Evolutionary conservation across 805 yeast genomes (phyloP), one percentile per base, ranked within the genome.

Genomic region (Barnettozyma sp.): DNA sequence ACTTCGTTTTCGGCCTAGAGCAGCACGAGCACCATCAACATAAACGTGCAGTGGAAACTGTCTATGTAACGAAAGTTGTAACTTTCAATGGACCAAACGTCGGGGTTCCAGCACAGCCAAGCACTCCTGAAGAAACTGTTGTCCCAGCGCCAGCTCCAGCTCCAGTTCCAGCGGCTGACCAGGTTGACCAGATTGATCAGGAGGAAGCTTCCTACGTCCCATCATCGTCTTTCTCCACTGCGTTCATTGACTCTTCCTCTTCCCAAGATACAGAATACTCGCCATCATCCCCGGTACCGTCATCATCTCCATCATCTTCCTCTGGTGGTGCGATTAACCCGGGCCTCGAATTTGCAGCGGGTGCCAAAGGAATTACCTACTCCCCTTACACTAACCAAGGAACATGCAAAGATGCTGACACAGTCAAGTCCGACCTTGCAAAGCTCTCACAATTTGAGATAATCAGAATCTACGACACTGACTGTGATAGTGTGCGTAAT

Each of bases 381-480:
- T 70, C 83, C 12, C 83, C 84, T 33, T 78, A 77, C 63, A 58
- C 73, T 31, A 61, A 66, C 45, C 53, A 62, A 39, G 76, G 80
- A 39, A 52, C 65, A 22, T 78, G 85, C 60, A 76, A 78, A 56
- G 56, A 70, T 28, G 54, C 70, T 2, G 54, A 55, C 38, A 59
- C 65, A 30, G 70, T 78, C 39, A 58, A 66, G 22, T 43, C 60
- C 31, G 84, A 78, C 45, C 52, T 78, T 33, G 54, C 54, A 22
- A 44, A 48, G 45, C 62, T 78, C 36, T 36, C 66, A 13, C 62
- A 59, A 28, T 76, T 62, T 51, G 68, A 66, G 27, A 35, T 74
- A 43, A 73, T 78, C 49, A 65, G 85, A 58, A 60, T 78, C 25
- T 78, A 78, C 55, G 70, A 76, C 31, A 76, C 78, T 34, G 84